A percentile compares a stretch with the other conserved stretches of the same genome.
Evolutionary conservation across 2,329 filamentous ascomycete species (phyloP).

Genomic region (Tolypocladium tundrense): DNA sequence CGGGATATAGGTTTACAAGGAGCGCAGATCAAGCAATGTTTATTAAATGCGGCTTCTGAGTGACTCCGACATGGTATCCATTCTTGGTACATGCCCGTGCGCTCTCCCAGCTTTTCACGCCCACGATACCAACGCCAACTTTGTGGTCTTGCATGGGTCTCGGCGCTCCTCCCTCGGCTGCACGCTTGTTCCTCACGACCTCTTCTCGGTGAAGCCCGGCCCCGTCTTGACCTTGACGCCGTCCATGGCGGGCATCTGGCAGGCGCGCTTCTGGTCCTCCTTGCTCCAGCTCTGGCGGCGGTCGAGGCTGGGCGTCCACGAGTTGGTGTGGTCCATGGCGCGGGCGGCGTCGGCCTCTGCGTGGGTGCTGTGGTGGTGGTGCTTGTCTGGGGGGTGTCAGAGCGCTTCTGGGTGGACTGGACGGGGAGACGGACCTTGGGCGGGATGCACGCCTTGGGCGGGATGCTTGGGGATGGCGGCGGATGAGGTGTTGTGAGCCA

Average conservation of each 20-base stretch:
- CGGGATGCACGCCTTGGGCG: neutral
- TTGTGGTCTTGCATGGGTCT: too few relatives aligned
- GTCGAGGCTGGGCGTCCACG: constrained; percentile 36
- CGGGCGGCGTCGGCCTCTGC: constrained; percentile 16
- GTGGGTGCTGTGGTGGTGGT: neutral
- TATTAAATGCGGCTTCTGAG: neutral
- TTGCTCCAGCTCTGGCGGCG: constrained; percentile 41
- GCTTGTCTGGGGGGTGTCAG: neutral
- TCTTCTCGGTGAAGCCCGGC: constrained; percentile 32
- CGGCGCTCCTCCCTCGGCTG: too few relatives aligned
- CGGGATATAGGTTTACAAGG: neutral
- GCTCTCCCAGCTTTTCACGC: too few relatives aligned
- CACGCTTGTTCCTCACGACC: neutral
- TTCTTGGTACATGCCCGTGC: neutral
- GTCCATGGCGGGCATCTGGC: constrained; percentile 35
- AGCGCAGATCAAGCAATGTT: neutral
- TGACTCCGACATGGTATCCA: neutral
- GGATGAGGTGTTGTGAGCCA: neutral
- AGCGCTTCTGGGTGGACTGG: neutral
- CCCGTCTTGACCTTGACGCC: constrained; percentile 23
- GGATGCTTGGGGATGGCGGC: neutral
- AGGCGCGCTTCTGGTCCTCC: constrained; percentile 41
- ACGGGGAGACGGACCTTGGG: neutral
- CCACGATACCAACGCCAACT: too few relatives aligned
- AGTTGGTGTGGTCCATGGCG: constrained; percentile 21